A percentile compares a stretch with the other conserved stretches of the same genome.
phyloP scores from a whole-genome alignment of 768 basidiomycete genomes.

The Terana coerulea region DNA sequence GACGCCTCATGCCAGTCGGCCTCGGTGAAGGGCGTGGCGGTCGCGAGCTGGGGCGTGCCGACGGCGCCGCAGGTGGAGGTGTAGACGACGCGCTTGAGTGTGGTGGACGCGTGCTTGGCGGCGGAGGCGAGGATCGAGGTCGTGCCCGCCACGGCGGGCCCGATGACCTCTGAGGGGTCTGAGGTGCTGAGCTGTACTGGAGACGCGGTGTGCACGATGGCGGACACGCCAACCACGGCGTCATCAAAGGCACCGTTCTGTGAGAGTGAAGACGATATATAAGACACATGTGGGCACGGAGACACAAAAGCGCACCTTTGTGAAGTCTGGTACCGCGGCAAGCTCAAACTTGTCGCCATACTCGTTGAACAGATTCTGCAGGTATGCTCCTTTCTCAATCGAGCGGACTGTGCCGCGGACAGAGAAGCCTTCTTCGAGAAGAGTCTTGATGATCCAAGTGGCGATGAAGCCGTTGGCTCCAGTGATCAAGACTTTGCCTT shows the following conservation, averaged over 20 bases:
- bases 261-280: constrained; percentile 11
- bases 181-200: constrained; percentile 24
- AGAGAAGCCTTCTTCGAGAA: constrained; percentile 37
- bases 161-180: constrained; percentile 44
- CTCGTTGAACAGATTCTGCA: constrained; percentile 33
- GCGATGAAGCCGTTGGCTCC: constrained; percentile 26
- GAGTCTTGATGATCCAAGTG: constrained; percentile 26
- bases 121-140: constrained; percentile 54
- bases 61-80: constrained; percentile 48
- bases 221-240: constrained; percentile 43
- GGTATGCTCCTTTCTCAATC: constrained; percentile 37
- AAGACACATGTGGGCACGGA: background rate
- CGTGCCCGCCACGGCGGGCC: constrained; percentile 73
- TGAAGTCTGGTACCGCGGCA: constrained; percentile 45
- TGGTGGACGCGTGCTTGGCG: constrained; percentile 32
- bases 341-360: constrained; percentile 35
- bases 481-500: constrained; percentile 22
- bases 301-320: constrained; percentile 28
- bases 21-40: constrained; percentile 3
- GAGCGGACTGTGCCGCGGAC: constrained; percentile 43
- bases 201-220: constrained; percentile 36
- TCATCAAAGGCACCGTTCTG: constrained; percentile 38
- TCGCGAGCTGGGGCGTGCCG: background rate
- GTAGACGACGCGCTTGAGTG: constrained; percentile 56
- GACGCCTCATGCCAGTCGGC: constrained; percentile 33